phyloP scores from a whole-genome alignment of 208 protist species.

The Acanthamoeba castellanii region DNA sequence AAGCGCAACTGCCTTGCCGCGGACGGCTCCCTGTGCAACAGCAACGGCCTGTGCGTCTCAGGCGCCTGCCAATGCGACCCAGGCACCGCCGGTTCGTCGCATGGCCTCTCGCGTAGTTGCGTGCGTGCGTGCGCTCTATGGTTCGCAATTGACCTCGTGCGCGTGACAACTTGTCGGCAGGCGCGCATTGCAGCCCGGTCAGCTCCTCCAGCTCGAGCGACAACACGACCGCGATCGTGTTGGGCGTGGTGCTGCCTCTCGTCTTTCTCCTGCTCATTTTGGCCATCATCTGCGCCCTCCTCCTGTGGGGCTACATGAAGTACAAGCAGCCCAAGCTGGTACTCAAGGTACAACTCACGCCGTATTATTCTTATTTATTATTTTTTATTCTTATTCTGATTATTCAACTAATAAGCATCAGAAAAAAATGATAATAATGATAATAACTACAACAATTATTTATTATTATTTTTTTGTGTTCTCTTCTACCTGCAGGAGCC shows the following conservation, averaged over 20 bases:
- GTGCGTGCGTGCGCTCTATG: neutral
- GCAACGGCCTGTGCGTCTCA: neutral
- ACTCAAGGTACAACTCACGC: slow-evolving; percentile 50
- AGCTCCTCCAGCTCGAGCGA: neutral
- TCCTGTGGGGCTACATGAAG: slow-evolving; percentile 25
- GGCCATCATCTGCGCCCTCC: neutral
- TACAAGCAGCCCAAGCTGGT: slow-evolving; percentile 32
- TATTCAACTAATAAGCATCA: neutral
- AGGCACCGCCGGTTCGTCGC: neutral
- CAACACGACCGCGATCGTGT: slow-evolving; percentile 21
- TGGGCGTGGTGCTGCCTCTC: neutral
- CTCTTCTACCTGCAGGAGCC: neutral
- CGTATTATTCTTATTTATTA: neutral
- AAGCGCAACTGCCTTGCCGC: neutral
- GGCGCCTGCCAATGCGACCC: neutral
- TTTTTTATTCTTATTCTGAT: neutral
- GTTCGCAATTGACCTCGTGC: neutral
- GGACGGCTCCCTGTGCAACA: slow-evolving; percentile 2
- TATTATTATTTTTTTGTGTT: neutral
- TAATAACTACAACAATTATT: neutral
- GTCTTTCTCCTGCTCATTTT: slow-evolving; percentile 8
- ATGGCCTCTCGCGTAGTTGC: neutral
- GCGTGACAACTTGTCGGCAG: neutral
- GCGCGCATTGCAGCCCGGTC: neutral
- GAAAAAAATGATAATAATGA: too few species aligned